phyloP scores from a whole-genome alignment of 2,329 filamentous ascomycete species.

The Colletotrichum sp. region DNA sequence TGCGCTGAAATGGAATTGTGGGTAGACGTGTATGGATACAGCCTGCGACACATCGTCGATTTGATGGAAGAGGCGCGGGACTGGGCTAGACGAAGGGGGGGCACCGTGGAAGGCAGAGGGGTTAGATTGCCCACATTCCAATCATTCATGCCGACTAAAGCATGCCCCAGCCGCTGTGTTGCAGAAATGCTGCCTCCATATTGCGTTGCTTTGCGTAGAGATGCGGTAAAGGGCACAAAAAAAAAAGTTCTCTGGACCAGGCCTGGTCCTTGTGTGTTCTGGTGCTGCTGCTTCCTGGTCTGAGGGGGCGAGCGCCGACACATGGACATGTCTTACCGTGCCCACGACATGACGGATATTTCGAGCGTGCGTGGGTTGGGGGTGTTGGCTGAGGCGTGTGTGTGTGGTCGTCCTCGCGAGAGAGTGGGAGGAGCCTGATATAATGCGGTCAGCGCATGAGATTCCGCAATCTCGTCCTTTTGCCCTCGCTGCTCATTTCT shows the following conservation, averaged over 20 bases:
- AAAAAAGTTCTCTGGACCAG: background rate
- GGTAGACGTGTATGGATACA: background rate
- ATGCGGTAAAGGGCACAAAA: background rate
- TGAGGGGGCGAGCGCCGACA: background rate
- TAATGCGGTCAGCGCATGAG: background rate
- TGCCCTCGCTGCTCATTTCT: background rate
- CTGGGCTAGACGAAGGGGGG: constrained; percentile 4
- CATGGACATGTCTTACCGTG: constrained; percentile 8
- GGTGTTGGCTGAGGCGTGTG: background rate
- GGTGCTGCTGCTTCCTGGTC: background rate
- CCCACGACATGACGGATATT: background rate
- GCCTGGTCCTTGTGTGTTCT: background rate
- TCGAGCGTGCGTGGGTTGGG: background rate
- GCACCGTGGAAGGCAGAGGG: background rate
- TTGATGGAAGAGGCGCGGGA: background rate
- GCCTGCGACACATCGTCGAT: constrained; percentile 16
- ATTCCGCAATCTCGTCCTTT: background rate
- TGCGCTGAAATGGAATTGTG: background rate
- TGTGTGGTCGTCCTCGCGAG: background rate
- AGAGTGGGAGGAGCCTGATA: background rate
- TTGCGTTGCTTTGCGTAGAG: constrained; percentile 14
- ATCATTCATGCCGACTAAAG: constrained; percentile 18
- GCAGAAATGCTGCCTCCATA: constrained; percentile 16
- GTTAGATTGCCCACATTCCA: constrained; percentile 14
- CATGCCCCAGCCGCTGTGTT: constrained; percentile 14